Evolutionary conservation across 352 stramenopile species (phyloP), one percentile per base, ranked within the genome.

Genomic region (Lagenidium giganteum): DNA sequence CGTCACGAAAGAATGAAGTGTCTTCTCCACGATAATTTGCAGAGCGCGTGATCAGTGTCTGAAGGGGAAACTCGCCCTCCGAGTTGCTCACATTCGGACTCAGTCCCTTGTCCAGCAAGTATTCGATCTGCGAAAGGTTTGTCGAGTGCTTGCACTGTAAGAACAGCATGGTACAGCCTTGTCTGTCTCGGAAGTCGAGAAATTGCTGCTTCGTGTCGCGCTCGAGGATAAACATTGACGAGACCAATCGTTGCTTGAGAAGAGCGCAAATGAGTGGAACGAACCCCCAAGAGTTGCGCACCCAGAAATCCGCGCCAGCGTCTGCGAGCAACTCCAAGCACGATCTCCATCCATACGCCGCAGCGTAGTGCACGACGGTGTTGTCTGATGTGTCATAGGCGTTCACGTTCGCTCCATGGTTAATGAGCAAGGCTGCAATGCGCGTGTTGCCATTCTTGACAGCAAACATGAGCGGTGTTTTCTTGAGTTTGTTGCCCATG

Each of bases 121-220:
- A 91, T 30, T 78, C 58, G 33, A 91, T 66, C 32, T 91, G 67
- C 0, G 62, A 62, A 4, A 80, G 29, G 34, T 64, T 80, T 27
- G 57, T 72, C 8, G 78, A 83, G 43, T 87, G 73, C n/a, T 72
- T 67, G 26, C 75, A 88, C 50, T 91, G 78, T n/a, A 88, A 42
- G 35, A 83, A 88, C 4, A 91, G 52, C 78, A 91, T 91, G 22
- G 78, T 88, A 11, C 75, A 78, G 3, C 78, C 78, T 14, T 87
- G 58, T 0, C 75, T 70, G 31, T 91, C 78, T 32, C 70, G 75
- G 31, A 87, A 91, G 29, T 91, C 70, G 25, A 91, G 42, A 22
- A 80, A 84, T 20, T 63, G 57, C 23, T 79, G 63, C 17, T 83
- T 57, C 3, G 57, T 60, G 21, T 87, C 78, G 18, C 59, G 63